Evolutionary conservation across 169 alveolate species (phyloP).

Genomic region (Cryptosporidium viatorum): DNA sequence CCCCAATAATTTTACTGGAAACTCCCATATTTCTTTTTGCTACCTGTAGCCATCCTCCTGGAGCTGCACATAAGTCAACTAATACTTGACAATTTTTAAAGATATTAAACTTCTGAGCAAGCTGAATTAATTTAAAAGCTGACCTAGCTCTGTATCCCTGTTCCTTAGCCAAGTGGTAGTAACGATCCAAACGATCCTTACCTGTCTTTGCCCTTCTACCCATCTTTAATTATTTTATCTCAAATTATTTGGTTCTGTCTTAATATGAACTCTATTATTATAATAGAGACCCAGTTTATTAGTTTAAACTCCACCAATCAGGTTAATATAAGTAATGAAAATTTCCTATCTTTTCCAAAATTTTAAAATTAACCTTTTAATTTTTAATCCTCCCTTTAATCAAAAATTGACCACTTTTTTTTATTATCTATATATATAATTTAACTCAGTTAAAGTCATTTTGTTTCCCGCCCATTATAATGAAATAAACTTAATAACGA

Average conservation of each 20-base stretch:
- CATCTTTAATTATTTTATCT: conserved; percentile 78
- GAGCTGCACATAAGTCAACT: conserved; percentile 99
- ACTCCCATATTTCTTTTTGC: conserved; percentile 94
- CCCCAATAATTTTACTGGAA: conserved; percentile 94
- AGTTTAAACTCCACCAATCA: background rate
- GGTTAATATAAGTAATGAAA: background rate
- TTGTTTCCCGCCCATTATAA: background rate
- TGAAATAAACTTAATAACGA: too few relatives aligned
- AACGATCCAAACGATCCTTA: conserved; percentile 93
- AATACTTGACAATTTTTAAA: conserved; percentile 82
- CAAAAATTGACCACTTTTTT: background rate
- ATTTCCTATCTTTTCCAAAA: background rate
- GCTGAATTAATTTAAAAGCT: conserved; percentile 97
- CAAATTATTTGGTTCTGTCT: background rate
- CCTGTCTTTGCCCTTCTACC: conserved; percentile 89
- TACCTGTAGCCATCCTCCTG: conserved; percentile 99
- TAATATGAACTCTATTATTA: background rate
- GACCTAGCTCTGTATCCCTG: conserved; percentile 99
- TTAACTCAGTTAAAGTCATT: background rate
- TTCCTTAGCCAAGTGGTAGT: conserved; percentile 97
- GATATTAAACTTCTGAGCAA: conserved; percentile 93
- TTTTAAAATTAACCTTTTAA: background rate
- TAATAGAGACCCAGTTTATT: background rate
- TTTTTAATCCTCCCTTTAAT: conserved; percentile 4
- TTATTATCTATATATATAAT: background rate